Base-by-base conservation (phyloP, 768 basidiomycete species). In the Xanthoconium stramineum region DNA sequence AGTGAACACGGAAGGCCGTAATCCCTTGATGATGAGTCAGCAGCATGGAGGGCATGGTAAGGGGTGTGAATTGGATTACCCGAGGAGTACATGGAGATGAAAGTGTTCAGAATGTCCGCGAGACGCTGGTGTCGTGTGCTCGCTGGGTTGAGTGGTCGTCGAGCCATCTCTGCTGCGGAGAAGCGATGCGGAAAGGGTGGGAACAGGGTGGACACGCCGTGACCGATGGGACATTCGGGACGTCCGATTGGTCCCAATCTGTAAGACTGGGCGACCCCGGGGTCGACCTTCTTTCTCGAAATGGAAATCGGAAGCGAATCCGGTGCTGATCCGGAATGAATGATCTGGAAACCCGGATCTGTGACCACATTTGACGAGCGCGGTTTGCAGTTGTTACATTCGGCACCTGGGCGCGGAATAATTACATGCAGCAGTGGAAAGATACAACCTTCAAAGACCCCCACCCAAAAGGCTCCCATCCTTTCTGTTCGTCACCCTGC, bases 361-460 rank as follows among this genome's bases (percentile, higher is more conserved):
- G 57, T 37, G 42, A 56, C 57, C 58, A 53, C 63, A 70, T 68
- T 66, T 70, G 66, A 66, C 60, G 70, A 69, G 69, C 69, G 67
- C 71, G 67, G 71, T 72, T 72, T 71, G 68, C 53, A 57, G 61
- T 58, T 70, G 69, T 70, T 69, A 63, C 69, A 28, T 58, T 71
- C 71, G 71, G 70, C 71, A 73, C 69, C 69, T 68, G 70, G 68
- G 69, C 67, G 64, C 70, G 70, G 71, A 71, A 72, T 71, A 71
- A 71, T 73, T 73, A 68, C 70, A 66, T 63, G 70, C 64, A 61
- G 60, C 63, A 65, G 62, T 65, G 56, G 63, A 71, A 66, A 71
- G 70, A 71, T 71, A 65, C 68, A 71, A 63, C 59, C 69, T 50
- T 61, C 61, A 71, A 65, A 69, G 66, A 58, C 66, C 65, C 59